Percentiles rank a stretch among this genome's conserved stretches.
These are phyloP conservation scores for Pseudogymnoascus sp. DNA, from an alignment of 2,329 filamentous ascomycete species.

Conservation along the genomic window DNA sequence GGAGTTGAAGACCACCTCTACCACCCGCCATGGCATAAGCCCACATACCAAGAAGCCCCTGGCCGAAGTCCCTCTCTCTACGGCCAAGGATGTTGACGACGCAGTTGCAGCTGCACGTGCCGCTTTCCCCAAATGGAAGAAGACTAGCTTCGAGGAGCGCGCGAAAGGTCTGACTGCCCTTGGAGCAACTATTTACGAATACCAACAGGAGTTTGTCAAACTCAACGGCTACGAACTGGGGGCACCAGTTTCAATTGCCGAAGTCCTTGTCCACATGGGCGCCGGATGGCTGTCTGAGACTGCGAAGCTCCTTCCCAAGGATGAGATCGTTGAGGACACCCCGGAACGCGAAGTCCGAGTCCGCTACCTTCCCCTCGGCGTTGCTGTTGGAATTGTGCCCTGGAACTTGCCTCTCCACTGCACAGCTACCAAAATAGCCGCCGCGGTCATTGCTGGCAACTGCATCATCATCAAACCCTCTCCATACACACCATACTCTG, in stretches of 20 bases:
- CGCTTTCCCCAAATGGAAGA: conserved; percentile 40
- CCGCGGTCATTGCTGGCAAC: conserved; percentile 49
- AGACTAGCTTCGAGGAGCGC: conserved; percentile 36
- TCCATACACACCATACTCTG: conserved; percentile 37
- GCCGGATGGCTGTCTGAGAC: background rate
- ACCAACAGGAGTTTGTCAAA: conserved; percentile 35
- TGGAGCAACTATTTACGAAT: conserved; percentile 9
- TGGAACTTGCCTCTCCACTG: conserved; percentile 52
- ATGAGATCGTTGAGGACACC: conserved; percentile 9
- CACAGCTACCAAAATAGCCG: conserved; percentile 45
- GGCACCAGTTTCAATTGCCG: conserved; percentile 36
- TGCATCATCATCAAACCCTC: conserved; percentile 49
- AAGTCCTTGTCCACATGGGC: conserved; percentile 13
- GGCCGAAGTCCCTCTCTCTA: conserved; percentile 32
- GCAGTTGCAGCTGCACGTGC: conserved; percentile 37
- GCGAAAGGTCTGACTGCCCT: conserved; percentile 32
- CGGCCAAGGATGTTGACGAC: conserved; percentile 35
- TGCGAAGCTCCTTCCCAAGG: background rate
- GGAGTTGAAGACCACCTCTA: conserved; percentile 4
- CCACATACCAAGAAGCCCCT: conserved; percentile 13
- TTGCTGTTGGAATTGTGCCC: conserved; percentile 41
- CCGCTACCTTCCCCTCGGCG: conserved; percentile 34
- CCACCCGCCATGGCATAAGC: conserved; percentile 12
- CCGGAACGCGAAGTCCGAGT: conserved; percentile 16
- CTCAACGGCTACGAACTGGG: conserved; percentile 42